These are phyloP conservation scores for Stemphylium beticola DNA, from an alignment of 2,329 filamentous ascomycete genomes.

Conservation along the genomic window DNA sequence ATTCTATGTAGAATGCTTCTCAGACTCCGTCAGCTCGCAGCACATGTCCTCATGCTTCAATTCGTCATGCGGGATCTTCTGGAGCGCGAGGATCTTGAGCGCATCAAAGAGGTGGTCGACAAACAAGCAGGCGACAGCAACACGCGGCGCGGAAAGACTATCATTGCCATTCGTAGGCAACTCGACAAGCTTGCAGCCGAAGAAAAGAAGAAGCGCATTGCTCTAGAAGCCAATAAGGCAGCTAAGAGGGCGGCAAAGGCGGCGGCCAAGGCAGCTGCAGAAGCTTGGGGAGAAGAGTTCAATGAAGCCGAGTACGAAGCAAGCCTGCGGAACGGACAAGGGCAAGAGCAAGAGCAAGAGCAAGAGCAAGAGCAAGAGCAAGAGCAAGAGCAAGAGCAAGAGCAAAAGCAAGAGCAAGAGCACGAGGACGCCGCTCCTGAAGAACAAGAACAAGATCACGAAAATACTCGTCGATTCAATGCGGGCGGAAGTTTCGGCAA, in stretches of 20 bases:
- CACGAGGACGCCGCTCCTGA: neutral
- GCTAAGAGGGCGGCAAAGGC: neutral
- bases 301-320: slow-evolving; percentile 9
- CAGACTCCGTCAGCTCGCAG: slow-evolving; percentile 59
- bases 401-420: neutral
- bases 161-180: slow-evolving; percentile 38
- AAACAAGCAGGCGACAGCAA: slow-evolving; percentile 25
- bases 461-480: neutral
- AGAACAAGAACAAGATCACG: neutral
- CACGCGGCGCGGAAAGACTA: slow-evolving; percentile 16
- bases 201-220: slow-evolving; percentile 21
- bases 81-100: slow-evolving; percentile 53
- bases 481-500: slow-evolving; percentile 44
- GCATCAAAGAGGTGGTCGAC: slow-evolving; percentile 46
- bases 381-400: neutral
- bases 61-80: slow-evolving; percentile 54
- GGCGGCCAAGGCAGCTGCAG: slow-evolving; percentile 4
- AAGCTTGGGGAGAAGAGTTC: slow-evolving; percentile 4
- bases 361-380: no score
- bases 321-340: neutral
- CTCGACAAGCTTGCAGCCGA: slow-evolving; percentile 31
- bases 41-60: slow-evolving; percentile 58
- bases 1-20: slow-evolving; percentile 50
- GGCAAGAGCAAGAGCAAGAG: no score
- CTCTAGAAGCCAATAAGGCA: slow-evolving; percentile 8